Evolutionary conservation across 1,284 basidiomycete genomes (phyloP), one percentile per base, ranked within the genome.

Genomic region (Marasmius sp.): DNA sequence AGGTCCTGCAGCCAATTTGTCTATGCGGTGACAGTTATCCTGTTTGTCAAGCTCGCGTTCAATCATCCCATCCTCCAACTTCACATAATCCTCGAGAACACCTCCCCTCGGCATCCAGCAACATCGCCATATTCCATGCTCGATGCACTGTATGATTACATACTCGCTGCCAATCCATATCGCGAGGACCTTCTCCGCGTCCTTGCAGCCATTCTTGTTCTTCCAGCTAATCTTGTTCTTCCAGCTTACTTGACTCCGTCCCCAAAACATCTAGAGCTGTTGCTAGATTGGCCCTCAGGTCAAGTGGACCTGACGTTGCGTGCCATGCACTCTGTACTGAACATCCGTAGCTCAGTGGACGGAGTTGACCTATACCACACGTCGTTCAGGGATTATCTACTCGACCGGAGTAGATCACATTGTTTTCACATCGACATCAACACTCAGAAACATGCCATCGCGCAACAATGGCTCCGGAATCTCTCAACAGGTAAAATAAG

Each of bases 1-100:
- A 57, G 41, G 39, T 39, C 64, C 18, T 59, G 58, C n/a, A 58
- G 61, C 0, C 52, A 60, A 33, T 65, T 65, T 47, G 62, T 65
- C 34, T 65, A 57, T 45, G 57, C 61, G 20, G 55, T 58, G n/a
- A 65, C 64, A 11, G 58, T 59, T 12, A 22, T 62, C 10, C 60
- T 60, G 38, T 65, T 57, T 22, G 43, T 65, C 36, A 41, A 39
- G 10, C 41, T 56, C 14, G 52, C 49, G 27, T n/a, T 27, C 36
- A 16, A 22, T 10, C 22, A 53, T 39, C 63, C 63, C 3, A 18
- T 45, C 11, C 49, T 47, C n/a, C 63, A 52, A 27, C 51, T 64
- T 36, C 11, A 50, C 14, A 12, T 59, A 2, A 47, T 64, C n/a
- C 52, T 64, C 12, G 33, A 36, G 12, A 20, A 27, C 27, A 27